Conservation (phyloP, 768 basidiomycete genomes). For the Candolleomyces aberdarensis region DNA sequence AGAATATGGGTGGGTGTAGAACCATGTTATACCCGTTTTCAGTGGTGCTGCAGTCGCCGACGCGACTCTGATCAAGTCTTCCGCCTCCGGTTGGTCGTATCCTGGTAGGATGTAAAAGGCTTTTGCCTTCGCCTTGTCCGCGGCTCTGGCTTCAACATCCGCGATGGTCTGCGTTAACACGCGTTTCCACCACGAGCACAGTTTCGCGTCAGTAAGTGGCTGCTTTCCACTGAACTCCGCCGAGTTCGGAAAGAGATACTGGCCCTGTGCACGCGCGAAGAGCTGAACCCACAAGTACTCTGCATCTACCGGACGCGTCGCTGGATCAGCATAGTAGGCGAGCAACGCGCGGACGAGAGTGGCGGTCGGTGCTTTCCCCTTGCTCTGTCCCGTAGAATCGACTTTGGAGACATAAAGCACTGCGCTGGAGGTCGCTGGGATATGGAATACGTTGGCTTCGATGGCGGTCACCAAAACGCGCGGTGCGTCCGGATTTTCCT, state of each 20-base stretch:
- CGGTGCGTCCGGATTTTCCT: constrained; percentile 32
- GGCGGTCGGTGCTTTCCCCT: constrained; percentile 62
- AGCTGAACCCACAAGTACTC: constrained; percentile 76
- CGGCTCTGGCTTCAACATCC: constrained; percentile 28
- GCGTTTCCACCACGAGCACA: constrained; percentile 93
- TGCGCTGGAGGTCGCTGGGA: constrained; percentile 65
- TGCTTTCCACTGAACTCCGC: constrained; percentile 64
- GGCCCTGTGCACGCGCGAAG: constrained; percentile 85
- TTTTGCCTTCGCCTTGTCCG: constrained; percentile 19
- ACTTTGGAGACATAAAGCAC: constrained; percentile 93
- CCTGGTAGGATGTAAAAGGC: constrained; percentile 71
- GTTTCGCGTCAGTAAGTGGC: constrained; percentile 69
- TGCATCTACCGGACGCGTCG: constrained; percentile 56
- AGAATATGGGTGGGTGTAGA: constrained; percentile 78
- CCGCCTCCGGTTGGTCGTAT: constrained; percentile 64
- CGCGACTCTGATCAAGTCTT: constrained; percentile 46
- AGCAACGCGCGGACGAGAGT: constrained; percentile 68
- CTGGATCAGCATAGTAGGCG: constrained; percentile 56
- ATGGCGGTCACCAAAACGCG: constrained; percentile 75
- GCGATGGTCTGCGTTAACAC: constrained; percentile 57
- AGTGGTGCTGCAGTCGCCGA: constrained; percentile 18
- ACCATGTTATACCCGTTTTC: constrained; percentile 42
- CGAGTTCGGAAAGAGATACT: constrained; percentile 94
- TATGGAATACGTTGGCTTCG: constrained; percentile 71
- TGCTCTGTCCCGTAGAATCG: constrained; percentile 83